These are phyloP conservation scores for Penicillium coprophilum DNA, from an alignment of 495 filamentous ascomycete species.

Conservation along the genomic window DNA sequence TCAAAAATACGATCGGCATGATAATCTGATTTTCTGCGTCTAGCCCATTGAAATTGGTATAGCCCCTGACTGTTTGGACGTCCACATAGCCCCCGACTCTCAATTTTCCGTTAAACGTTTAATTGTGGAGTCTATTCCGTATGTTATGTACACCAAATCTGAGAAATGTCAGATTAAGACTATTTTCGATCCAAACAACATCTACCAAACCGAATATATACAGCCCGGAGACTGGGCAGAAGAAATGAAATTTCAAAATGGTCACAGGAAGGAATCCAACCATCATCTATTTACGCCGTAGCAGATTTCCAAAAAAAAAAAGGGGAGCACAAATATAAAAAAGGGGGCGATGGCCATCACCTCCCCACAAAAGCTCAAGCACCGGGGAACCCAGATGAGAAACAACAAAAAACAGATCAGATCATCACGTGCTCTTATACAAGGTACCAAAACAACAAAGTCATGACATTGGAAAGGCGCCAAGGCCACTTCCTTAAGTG, in stretches of 20 bases:
- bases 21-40: conserved; percentile 8
- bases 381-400: conserved; percentile 6
- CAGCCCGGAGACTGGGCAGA: conserved; percentile 9
- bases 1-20: conserved; percentile 4
- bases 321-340: conserved; percentile 6
- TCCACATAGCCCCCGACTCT: not conserved
- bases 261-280: conserved; percentile 15
- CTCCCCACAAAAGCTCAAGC: not conserved
- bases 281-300: conserved; percentile 33
- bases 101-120: not conserved
- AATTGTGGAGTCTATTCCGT: not conserved
- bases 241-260: conserved; percentile 20
- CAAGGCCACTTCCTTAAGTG: conserved; percentile 8
- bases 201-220: conserved; percentile 7
- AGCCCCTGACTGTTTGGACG: conserved; percentile 3
- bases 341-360: not conserved
- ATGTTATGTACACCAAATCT: too few relatives aligned
- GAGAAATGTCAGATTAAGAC: too few relatives aligned
- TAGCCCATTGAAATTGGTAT: not conserved
- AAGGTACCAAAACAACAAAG: conserved; percentile 35
- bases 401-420: conserved; percentile 15
- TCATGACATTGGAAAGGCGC: conserved; percentile 28
- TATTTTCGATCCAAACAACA: too few relatives aligned
- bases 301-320: conserved; percentile 21
- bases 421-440: conserved; percentile 34